Evolutionary conservation across 345 rosid species (phyloP).

Genomic region (Gossypioides kirkii): DNA sequence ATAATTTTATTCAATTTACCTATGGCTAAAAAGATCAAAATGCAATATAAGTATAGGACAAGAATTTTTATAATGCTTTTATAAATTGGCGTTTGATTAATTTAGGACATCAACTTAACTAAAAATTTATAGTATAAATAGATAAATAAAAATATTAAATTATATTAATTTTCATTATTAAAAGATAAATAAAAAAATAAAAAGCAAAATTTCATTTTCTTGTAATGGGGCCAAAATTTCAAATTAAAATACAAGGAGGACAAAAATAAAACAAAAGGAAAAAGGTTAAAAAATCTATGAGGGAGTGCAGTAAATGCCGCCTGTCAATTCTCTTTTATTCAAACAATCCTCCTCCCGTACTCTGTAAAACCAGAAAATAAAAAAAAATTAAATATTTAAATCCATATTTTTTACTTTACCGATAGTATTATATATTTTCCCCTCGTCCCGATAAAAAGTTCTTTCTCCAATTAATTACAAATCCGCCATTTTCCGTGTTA

Average conservation of each 20-base stretch:
- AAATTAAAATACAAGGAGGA: background rate
- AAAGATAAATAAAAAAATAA: too few relatives aligned
- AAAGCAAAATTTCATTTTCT: too few relatives aligned
- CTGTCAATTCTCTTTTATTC: conserved; percentile 10
- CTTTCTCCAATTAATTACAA: conserved; percentile 20
- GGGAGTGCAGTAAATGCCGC: too few relatives aligned
- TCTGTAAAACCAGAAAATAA: background rate
- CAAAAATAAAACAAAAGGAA: background rate
- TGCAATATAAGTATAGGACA: too few relatives aligned
- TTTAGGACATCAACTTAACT: too few relatives aligned
- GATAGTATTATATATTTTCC: background rate
- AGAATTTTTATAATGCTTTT: too few relatives aligned
- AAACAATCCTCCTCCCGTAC: background rate
- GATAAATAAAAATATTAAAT: too few relatives aligned
- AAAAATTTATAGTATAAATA: too few relatives aligned
- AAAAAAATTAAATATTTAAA: background rate
- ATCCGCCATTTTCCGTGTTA: background rate
- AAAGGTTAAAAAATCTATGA: background rate
- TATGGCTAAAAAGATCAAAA: too few relatives aligned
- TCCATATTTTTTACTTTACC: background rate
- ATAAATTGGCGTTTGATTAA: too few relatives aligned
- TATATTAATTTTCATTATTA: too few relatives aligned
- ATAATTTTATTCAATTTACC: too few relatives aligned
- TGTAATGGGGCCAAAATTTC: background rate
- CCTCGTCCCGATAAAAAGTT: conserved; percentile 8